Base-by-base conservation (phyloP, 257 asterid species). In the Lavandula angustifolia region DNA sequence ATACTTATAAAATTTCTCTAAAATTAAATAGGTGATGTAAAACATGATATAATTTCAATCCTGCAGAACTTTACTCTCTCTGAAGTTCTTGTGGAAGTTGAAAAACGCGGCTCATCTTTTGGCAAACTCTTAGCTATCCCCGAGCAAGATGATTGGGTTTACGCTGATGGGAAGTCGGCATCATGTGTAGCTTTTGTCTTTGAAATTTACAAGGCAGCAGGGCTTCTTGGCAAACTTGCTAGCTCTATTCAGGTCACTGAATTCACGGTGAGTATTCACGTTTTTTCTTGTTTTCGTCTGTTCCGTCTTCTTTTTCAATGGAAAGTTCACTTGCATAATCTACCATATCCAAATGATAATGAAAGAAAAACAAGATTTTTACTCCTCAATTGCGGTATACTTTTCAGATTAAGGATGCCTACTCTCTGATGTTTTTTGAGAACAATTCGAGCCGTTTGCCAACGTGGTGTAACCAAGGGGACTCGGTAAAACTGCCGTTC, bases 141-240 rank as follows among this genome's bases (percentile, higher is more conserved):
- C 1, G 99, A 94, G 72, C 84, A 75, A 68, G 99, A 94, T 76
- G 71, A 83, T 62, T 94, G 99, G 99, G 87, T 80, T 10, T 94
- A 94, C 12, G 81, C 60, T n/a, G 97, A 94, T 72, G 99, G 99
- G 17, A 87, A 83, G 66, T 94, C 99, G 29, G 52, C 96, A 27
- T 89, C 99, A 6, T 89, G 99, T 55, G 87, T 94, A 67, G 97
- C 97, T 62, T 94, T 75, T 60, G 85, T 94, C 78, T 85, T 87
- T 44, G 97, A 89, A 73, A 57, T 94, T 75, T 94, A 94, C 85
- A 94, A 94, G 78, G 94, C 64, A 73, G 96, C 95, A 8, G 97
- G 99, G 65, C 54, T 94, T 68, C 86, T 94, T 44, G 99, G 92
- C 57, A 29, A 76, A 59, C 87, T 90, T 68, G 79, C 90, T 53